These are phyloP conservation scores for Parachaetomium inaequale DNA, from an alignment of 495 filamentous ascomycete genomes.

Conservation along the genomic window DNA sequence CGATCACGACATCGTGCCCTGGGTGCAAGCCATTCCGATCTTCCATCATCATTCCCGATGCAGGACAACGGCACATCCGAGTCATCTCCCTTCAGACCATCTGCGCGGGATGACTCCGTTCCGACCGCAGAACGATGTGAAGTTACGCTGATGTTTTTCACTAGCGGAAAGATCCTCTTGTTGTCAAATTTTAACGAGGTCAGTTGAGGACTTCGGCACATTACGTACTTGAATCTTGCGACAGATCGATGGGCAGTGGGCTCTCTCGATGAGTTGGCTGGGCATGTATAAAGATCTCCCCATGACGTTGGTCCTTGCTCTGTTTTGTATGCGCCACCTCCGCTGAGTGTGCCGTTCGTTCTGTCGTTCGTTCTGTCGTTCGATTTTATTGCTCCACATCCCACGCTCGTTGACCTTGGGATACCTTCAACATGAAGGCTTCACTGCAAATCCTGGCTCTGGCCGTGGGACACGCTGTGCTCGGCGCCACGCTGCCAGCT, in stretches of 20 bases:
- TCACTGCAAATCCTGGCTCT: slow-evolving; percentile 7
- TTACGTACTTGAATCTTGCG: neutral
- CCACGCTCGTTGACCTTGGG: neutral
- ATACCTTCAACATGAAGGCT: slow-evolving; percentile 7
- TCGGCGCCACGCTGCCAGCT: slow-evolving; percentile 9
- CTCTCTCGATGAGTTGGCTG: neutral
- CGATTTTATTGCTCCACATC: neutral
- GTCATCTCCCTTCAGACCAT: neutral
- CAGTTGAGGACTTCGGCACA: neutral
- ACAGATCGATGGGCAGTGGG: neutral
- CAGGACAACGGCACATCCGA: neutral
- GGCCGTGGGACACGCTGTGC: slow-evolving; percentile 3
- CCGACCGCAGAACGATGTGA: neutral
- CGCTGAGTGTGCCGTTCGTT: neutral
- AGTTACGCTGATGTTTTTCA: neutral
- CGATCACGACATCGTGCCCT: slow-evolving; percentile 7
- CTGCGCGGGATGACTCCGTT: neutral
- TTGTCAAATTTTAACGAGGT: neutral
- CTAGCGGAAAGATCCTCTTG: neutral
- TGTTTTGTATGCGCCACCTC: neutral
- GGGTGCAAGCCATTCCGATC: neutral
- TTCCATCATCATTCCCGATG: neutral
- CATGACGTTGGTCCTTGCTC: neutral
- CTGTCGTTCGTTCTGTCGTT: neutral
- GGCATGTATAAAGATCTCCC: neutral